Base-by-base conservation (phyloP, 352 stramenopile species). In the Thalassiosira gravida region DNA sequence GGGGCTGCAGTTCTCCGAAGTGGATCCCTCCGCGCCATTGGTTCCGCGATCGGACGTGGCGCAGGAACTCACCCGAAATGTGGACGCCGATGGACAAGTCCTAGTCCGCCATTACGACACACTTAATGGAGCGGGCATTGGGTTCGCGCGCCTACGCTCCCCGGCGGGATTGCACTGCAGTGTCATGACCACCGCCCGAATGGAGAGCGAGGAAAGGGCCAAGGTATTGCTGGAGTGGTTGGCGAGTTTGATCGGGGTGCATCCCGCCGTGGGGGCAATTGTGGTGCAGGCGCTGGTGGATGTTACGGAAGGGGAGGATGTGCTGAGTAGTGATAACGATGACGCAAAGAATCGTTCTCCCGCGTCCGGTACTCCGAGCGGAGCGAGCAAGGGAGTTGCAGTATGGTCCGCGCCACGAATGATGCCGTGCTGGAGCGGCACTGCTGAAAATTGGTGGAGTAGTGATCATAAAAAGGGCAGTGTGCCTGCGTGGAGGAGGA, bases 81-180 rank as follows among this genome's bases (percentile, higher is more conserved):
- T 94, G 1, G 89, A 94, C 67, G 42, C 81, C 16, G 87, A 94
- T 73, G 89, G 89, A n/a, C 87, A 92, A 76, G 87, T 94, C 29
- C 56, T 78, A 1, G 85, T 92, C 9, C 84, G 86, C 25, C 63
- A 42, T 1, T 94, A 85, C 58, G 52, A 67, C 30, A 85, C 73
- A 11, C 55, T 92, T 13, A 49, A 78, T 29, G 42, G 64, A 22
- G 89, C 87, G 0, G 73, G 86, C 25, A 67, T 85, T 47, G 89
- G 89, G 27, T 94, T 90, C 67, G 35, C 66, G 30, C 58, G 78
- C 37, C 52, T 95, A 8, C 89, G 92, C 20, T 25, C 64, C 27
- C 69, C 61, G 29, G 56, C 68, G 11, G 90, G 88, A 25, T 77
- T 95, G 67, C 87, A 92, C 52, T 92, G 82, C 66, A 77, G 83